phyloP scores from a whole-genome alignment of 352 stramenopile genomes.

The Peronosclerospora sorghi region DNA sequence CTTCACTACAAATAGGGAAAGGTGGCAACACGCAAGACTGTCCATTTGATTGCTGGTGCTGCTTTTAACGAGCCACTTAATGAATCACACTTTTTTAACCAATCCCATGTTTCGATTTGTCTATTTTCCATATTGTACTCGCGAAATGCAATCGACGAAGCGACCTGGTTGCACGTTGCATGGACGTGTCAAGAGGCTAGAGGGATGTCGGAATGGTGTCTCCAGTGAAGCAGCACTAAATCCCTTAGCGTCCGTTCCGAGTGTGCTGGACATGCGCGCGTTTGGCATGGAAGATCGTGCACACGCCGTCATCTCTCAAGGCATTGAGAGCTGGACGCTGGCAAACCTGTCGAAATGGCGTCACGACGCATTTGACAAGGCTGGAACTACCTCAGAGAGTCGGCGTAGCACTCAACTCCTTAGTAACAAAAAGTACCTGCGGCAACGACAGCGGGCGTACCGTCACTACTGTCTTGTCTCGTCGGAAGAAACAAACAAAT shows the following conservation, averaged over 20 bases:
- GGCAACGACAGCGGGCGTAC: conserved; percentile 60
- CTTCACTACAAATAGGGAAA: conserved; percentile 71
- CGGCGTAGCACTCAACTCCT: not conserved
- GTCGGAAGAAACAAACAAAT: conserved; percentile 3
- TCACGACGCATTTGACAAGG: conserved; percentile 28
- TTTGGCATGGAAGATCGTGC: conserved; percentile 71
- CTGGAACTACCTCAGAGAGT: not conserved
- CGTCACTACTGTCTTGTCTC: conserved; percentile 43
- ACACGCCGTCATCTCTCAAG: conserved; percentile 49
- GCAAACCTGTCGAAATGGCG: conserved; percentile 56
- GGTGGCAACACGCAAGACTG: conserved; percentile 78
- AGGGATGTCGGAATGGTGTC: not conserved
- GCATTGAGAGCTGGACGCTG: conserved; percentile 40
- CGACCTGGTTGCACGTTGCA: conserved; percentile 5
- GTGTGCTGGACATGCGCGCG: conserved; percentile 41
- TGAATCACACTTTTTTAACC: conserved; percentile 2
- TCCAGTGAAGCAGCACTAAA: not conserved
- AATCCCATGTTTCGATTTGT: conserved; percentile 4
- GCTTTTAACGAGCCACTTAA: conserved; percentile 38
- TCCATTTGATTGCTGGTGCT: conserved; percentile 87
- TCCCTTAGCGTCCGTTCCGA: conserved; percentile 11
- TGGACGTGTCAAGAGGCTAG: conserved; percentile 3
- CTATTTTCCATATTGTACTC: conserved; percentile 4
- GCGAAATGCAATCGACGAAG: conserved; percentile 13
- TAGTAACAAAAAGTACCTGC: conserved; percentile 36